A percentile compares a stretch with the other conserved stretches of the same genome.
phyloP scores from a whole-genome alignment of 306 rosid genomes.

The Hylodesmum podocarpum region DNA sequence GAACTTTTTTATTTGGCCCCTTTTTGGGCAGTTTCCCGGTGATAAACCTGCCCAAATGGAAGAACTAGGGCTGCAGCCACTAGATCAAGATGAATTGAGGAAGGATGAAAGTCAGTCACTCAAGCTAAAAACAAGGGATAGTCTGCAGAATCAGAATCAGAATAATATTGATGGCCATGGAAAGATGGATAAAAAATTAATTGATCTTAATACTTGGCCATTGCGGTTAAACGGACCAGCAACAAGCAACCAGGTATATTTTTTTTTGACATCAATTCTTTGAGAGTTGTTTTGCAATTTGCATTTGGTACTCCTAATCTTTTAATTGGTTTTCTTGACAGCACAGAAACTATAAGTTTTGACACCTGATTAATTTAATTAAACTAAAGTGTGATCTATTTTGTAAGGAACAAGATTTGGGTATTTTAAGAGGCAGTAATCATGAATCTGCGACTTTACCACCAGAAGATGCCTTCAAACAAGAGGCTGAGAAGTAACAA shows the following conservation, averaged over 20 bases:
- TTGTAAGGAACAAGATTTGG: conserved; percentile 33
- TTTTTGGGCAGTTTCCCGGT: conserved; percentile 50
- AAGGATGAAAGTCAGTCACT: conserved; percentile 37
- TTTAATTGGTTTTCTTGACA: background rate
- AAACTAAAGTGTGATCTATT: background rate
- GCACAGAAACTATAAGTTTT: background rate
- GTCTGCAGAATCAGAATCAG: conserved; percentile 38
- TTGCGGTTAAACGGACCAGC: conserved; percentile 41
- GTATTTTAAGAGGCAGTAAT: conserved; percentile 36
- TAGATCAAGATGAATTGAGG: conserved; percentile 29
- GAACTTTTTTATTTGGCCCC: conserved; percentile 17
- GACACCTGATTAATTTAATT: conserved; percentile 2
- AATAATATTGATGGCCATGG: conserved; percentile 34
- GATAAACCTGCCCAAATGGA: conserved; percentile 42
- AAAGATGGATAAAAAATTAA: conserved; percentile 38
- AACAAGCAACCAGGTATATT: conserved; percentile 46
- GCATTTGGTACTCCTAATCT: background rate
- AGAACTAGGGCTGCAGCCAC: conserved; percentile 42
- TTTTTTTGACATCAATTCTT: background rate
- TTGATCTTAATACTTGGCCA: conserved; percentile 57
- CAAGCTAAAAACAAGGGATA: conserved; percentile 27
- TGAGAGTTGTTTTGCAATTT: background rate
- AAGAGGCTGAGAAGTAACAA: conserved; percentile 31
- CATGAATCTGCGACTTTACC: conserved; percentile 34
- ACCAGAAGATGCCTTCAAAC: conserved; percentile 27